phyloP scores from a whole-genome alignment of 2,329 filamentous ascomycete species.

The Myriosclerotinia curreyana region DNA sequence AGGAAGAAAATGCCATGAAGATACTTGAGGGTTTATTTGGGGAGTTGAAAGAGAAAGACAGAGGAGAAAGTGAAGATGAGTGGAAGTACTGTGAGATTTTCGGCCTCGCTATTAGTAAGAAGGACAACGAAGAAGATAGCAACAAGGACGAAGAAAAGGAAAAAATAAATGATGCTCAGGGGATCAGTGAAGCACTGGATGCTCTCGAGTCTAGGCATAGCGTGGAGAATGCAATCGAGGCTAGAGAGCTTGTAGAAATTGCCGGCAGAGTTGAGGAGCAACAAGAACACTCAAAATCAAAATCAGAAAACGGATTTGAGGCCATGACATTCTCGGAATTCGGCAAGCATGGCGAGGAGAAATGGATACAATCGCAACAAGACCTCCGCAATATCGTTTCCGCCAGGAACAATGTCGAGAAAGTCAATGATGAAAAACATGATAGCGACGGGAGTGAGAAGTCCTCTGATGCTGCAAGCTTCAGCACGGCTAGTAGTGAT shows the following conservation, averaged over 20 bases:
- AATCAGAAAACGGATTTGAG: no score
- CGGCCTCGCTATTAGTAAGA: background rate
- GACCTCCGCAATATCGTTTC: background rate
- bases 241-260: no score
- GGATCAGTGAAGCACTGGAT: no score
- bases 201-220: no score
- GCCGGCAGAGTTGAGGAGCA: no score
- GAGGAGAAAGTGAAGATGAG: no score
- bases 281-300: no score
- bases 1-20: background rate
- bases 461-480: no score
- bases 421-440: background rate
- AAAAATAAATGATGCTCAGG: background rate
- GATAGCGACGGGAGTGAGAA: background rate
- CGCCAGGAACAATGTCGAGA: rapidly evolving
- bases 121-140: background rate
- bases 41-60: background rate
- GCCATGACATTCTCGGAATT: no score
- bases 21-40: background rate
- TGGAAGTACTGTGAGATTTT: background rate
- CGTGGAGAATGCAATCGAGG: no score
- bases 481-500: no score
- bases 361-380: background rate
- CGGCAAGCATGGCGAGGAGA: background rate
- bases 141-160: background rate